phyloP scores from a whole-genome alignment of 108 stramenopile species.

The Skeletonema marinoi region DNA sequence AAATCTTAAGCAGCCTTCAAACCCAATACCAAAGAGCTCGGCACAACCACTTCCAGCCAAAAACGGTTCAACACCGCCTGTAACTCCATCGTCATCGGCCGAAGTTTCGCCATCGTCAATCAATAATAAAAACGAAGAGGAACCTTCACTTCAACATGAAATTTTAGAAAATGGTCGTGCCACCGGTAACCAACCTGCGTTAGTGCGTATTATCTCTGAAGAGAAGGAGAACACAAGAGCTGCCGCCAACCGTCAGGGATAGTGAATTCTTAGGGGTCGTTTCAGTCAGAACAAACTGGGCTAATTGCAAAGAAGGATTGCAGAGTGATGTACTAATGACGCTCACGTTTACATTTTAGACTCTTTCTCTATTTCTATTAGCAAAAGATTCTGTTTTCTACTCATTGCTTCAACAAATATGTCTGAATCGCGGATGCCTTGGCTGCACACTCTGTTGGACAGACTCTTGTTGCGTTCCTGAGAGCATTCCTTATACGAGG shows the following conservation, averaged over 20 bases:
- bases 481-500: background rate
- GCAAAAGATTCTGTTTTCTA: background rate
- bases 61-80: background rate
- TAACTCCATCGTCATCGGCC: background rate
- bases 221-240: constrained; percentile 2
- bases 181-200: background rate
- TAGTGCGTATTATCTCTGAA: background rate
- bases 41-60: background rate
- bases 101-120: background rate
- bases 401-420: background rate
- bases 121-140: background rate
- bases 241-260: background rate
- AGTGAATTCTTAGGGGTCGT: background rate
- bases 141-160: background rate
- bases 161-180: background rate
- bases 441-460: background rate
- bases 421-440: background rate
- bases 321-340: background rate
- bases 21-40: background rate
- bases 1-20: background rate
- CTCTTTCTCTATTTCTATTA: background rate
- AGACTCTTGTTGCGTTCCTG: background rate
- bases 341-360: background rate
- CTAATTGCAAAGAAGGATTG: background rate
- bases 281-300: background rate